Conservation (phyloP, 352 stramenopile genomes). For the Phytophthora pini region DNA sequence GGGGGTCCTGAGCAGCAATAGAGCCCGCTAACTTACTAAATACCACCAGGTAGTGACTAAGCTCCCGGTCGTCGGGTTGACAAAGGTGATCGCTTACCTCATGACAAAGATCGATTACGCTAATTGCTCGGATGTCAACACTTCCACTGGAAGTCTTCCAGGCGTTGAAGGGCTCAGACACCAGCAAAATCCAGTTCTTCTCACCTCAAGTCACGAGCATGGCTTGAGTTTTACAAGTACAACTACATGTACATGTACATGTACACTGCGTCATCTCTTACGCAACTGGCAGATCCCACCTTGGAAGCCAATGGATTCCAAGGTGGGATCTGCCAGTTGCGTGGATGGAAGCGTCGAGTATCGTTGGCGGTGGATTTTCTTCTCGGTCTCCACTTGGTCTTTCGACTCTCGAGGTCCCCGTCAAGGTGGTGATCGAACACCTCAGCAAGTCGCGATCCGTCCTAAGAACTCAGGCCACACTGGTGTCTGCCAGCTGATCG, state of each 20-base stretch:
- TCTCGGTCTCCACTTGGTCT: constrained; percentile 18
- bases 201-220: not conserved
- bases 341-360: too few species aligned
- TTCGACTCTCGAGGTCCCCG: not conserved
- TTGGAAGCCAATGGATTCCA: not conserved
- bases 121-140: constrained; percentile 3
- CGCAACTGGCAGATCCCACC: too few species aligned
- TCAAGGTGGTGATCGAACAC: constrained; percentile 8
- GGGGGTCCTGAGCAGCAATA: too few species aligned
- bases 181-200: constrained; percentile 13
- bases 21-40: too few species aligned
- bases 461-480: constrained; percentile 7
- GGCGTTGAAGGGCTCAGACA: not conserved
- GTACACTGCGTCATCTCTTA: not conserved
- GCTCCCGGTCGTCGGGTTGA: constrained; percentile 4
- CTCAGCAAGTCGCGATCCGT: not conserved
- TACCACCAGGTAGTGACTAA: not conserved
- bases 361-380: constrained; percentile 24
- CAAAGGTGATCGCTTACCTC: not conserved
- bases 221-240: too few species aligned
- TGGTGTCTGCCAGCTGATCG: constrained; percentile 13
- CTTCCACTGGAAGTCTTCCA: not conserved
- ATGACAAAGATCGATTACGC: constrained; percentile 5
- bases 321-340: not conserved
- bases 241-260: too few species aligned